Conservation (phyloP, 352 stramenopile species). For the Phytophthora boehmeriae region DNA sequence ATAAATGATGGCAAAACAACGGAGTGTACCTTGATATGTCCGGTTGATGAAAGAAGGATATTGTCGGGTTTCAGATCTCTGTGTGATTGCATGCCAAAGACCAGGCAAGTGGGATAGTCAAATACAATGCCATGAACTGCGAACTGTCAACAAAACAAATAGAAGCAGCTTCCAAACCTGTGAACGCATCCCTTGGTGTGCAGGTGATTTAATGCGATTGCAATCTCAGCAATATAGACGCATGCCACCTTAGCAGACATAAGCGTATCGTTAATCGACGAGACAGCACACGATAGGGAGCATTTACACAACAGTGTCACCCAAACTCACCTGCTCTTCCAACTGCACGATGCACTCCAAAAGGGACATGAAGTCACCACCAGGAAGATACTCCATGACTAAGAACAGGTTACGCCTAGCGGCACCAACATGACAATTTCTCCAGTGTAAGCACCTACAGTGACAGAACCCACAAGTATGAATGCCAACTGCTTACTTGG, state of each 20-base stretch:
- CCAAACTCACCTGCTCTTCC: constrained; percentile 70
- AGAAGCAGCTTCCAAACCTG: constrained; percentile 38
- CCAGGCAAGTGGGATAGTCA: constrained; percentile 12
- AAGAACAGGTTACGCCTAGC: constrained; percentile 84
- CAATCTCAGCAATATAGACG: constrained; percentile 89
- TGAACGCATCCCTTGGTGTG: constrained; percentile 88
- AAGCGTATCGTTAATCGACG: neutral
- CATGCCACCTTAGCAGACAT: constrained; percentile 62
- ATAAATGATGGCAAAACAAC: neutral
- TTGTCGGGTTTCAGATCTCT: constrained; percentile 92
- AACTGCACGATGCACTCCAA: constrained; percentile 89
- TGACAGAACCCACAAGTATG: constrained; percentile 5
- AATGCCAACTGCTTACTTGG: constrained; percentile 56
- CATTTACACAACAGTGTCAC: neutral
- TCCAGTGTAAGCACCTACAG: constrained; percentile 20
- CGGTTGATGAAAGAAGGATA: constrained; percentile 87
- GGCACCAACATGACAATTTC: constrained; percentile 2
- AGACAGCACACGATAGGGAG: neutral
- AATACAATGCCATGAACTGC: constrained; percentile 1
- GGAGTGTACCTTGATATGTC: constrained; percentile 81
- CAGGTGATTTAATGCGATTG: constrained; percentile 85
- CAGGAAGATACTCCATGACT: constrained; percentile 92
- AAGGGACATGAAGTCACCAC: constrained; percentile 91
- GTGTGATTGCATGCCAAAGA: constrained; percentile 16
- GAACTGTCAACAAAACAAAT: constrained; percentile 4